Base-by-base conservation (phyloP, 78 protist genomes). In the Dictyostelium citrinum region DNA sequence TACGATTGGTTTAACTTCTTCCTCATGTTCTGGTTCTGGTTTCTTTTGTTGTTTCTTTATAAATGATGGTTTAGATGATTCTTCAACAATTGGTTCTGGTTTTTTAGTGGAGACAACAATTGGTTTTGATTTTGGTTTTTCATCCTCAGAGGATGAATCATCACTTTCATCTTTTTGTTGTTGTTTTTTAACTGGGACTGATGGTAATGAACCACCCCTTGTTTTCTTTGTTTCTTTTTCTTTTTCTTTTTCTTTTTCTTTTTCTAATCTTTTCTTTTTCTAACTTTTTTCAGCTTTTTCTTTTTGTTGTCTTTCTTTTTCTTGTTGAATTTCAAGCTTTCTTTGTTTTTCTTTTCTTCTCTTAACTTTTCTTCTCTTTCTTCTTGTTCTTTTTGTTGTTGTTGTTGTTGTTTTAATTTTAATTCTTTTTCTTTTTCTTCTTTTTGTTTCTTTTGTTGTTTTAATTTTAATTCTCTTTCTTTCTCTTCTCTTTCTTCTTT, bases 131-230 rank as follows among this genome's bases (percentile, higher is more conserved):
- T 51, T 51, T 51, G 61, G 61, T 20, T 51, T 51, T 17, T 51
- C 61, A 51, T 51, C 61, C 20, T 51, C 61, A 51, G 61, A 51
- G 0, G 61, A 51, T 17, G 61, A 51, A n/a, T 14, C 55, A 16
- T 61, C 39, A 33, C 61, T 45, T 6, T 51, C 75, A 11, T 55
- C 76, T 43, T 43, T 43, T 43, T 43, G 37, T 75, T 75, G 51
- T 75, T 72, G 76, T 75, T 75, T 46, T 76, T 85, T 41, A 27
- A 24, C 39, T 55, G 92, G 83, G 61, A 58, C 82, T 12, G 81
- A 43, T 83, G 90, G 90, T 29, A 83, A 75, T 29, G 81, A 39
- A 29, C 90, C 90, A 60, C 86, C 71, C 1, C 49, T 67, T 43
- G n/a, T 41, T 41, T 37, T 37, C 22, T 82, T 68, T 61, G 35